Evolutionary conservation across 129 eudicot genomes (phyloP).

Genomic region (Flaveria sonorensis): DNA sequence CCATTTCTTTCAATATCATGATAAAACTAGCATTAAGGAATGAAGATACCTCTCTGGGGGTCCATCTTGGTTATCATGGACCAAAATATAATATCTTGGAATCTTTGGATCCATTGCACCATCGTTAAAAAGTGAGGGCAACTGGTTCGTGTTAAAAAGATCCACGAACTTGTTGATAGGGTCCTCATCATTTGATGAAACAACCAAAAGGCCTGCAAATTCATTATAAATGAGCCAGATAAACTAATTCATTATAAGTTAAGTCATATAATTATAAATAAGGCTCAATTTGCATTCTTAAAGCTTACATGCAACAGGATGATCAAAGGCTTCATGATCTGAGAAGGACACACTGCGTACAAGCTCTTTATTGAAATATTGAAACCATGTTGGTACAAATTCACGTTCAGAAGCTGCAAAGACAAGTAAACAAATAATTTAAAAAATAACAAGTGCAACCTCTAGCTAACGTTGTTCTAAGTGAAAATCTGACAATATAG

Average conservation of each 20-base stretch:
- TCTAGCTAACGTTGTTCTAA: conserved; percentile 11
- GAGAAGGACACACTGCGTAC: conserved; percentile 77
- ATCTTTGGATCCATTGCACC: conserved; percentile 97
- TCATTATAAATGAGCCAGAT: conserved; percentile 10
- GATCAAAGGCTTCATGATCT: conserved; percentile 97
- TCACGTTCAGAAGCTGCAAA: conserved; percentile 70
- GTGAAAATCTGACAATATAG: neutral
- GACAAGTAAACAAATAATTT: conserved; percentile 10
- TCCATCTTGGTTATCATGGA: conserved; percentile 86
- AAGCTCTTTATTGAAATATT: conserved; percentile 77
- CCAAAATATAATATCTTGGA: conserved; percentile 68
- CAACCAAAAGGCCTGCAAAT: conserved; percentile 86
- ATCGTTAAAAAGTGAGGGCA: conserved; percentile 79
- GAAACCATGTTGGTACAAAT: conserved; percentile 80
- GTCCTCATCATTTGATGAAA: conserved; percentile 81
- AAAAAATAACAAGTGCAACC: neutral
- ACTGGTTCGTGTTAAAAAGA: conserved; percentile 70
- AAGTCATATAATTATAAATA: neutral
- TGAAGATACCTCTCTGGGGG: conserved; percentile 56
- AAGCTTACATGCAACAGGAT: conserved; percentile 90
- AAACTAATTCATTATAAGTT: neutral
- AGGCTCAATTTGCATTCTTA: neutral
- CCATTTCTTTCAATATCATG: neutral
- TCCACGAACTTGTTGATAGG: conserved; percentile 85
- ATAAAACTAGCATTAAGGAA: conserved; percentile 20